Evolutionary conservation across 202 grass and related monocot genomes (phyloP), one percentile per base, ranked within the genome.

Genomic region (Schoenoplectus triqueter): DNA sequence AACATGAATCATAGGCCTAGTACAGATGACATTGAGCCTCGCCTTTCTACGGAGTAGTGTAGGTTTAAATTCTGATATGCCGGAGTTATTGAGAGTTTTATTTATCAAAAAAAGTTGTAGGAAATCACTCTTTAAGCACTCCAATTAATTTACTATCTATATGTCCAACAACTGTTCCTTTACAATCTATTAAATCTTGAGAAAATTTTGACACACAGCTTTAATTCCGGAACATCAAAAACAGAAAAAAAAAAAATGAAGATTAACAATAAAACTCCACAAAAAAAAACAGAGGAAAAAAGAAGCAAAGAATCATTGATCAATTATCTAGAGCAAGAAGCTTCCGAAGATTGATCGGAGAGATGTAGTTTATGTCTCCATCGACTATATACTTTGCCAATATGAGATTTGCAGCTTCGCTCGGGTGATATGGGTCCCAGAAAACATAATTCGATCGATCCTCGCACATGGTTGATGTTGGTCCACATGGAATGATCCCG

Each of bases 401-500:
- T 11, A 94, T 2, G 1, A 92, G 4, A 87, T 99, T 99, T 1
- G 96, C 86, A 2, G 89, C 90, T 85, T 99, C 96, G 84, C 96
- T 99, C 4, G 96, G 96, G 64, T 99, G 96, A 68, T 99, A 99
- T 0, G 96, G 96, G 67, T 99, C 96, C 93, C 96, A 99, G 83
- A 99, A 95, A 10, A 99, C 93, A 68, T 99, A 62, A 7, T 20
- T 86, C 17, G 78, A 45, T 46, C 93, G 51, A 49, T 88, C 82
- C 1, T 89, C 87, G 42, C 96, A 96, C 91, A 96, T 83, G 50
- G 64, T 91, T 3, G 96, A 89, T 22, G 71, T 73, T 13, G 91
- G 93, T 65, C 93, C 91, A 79, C 96, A 99, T 48, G 93, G 93
- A 80, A 99, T 55, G 2, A 96, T 79, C 0, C 96, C 96, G 31